Evolutionary conservation across 2,329 filamentous ascomycete genomes (phyloP).

Genomic region (Phaeosphaeria sp.): DNA sequence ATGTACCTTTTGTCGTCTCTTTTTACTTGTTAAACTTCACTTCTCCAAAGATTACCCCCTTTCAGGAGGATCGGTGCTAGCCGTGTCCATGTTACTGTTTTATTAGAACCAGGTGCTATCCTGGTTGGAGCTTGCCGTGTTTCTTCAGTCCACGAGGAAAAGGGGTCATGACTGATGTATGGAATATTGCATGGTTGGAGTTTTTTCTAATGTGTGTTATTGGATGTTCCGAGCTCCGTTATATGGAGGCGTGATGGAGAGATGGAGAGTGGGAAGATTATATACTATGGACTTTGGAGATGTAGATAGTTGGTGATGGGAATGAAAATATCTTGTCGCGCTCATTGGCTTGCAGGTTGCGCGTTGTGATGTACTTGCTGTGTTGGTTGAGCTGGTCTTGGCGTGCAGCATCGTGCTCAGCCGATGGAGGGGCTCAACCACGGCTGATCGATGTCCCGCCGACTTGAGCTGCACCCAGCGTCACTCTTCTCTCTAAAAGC

Average conservation of each 20-base stretch:
- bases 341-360: background rate
- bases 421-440: too few species aligned
- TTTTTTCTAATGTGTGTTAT: too few species aligned
- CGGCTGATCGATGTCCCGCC: too few species aligned
- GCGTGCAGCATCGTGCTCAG: too few species aligned
- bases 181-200: slow-evolving; percentile 11
- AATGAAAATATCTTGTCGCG: background rate
- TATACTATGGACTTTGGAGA: background rate
- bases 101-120: slow-evolving; percentile 39
- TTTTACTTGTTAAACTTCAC: slow-evolving; percentile 16
- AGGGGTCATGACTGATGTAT: background rate
- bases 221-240: background rate
- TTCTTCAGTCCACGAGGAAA: background rate
- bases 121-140: slow-evolving; percentile 12
- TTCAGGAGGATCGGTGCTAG: slow-evolving; percentile 41
- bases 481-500: too few species aligned
- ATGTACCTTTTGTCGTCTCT: too few species aligned
- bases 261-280: background rate
- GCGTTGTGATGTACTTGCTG: background rate
- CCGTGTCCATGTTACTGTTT: slow-evolving; percentile 39
- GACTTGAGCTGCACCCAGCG: too few species aligned
- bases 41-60: slow-evolving; percentile 42
- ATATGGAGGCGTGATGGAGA: background rate
- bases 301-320: background rate
- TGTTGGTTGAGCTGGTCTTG: background rate